Base-by-base conservation (phyloP, 1,139 yeast genomes). In the Candida tropicalis region DNA sequence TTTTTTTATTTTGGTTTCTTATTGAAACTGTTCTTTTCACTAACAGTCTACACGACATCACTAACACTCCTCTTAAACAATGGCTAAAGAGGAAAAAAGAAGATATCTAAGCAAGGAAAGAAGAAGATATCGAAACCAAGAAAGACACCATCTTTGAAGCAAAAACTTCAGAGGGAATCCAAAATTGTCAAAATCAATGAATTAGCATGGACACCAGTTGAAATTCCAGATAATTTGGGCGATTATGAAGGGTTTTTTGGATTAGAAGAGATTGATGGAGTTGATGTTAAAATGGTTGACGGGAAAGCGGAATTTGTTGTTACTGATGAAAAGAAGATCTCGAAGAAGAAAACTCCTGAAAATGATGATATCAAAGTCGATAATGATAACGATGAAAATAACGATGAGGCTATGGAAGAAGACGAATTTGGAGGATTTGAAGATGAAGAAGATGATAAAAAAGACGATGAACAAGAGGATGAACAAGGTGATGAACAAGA, bases 221-320 rank as follows among this genome's bases (percentile, higher is more conserved):
- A 84, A 1, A 78, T 93, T 39, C 93, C 95, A 4, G 93, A 87
- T 51, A 84, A 89, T 29, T 63, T 88, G 47, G 97, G 84, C 47
- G 96, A 88, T 61, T 87, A 86, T 59, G 91, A 86, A 55, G 97
- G 97, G 0, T 84, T 90, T 53, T 88, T 82, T 63, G 99, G 97
- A 0, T 67, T 93, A 34, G 98, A 93, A 62, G 99, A 93, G 61
- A 78, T 93, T 42, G 97, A 90, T 42, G 97, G 97, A 22, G 97
- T 91, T 18, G 91, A 79, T 55, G 91, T 91, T 4, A 79, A 79
- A 49, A 73, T 81, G 43, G 79, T 81, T 3, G 71, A 81, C 44
- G 96, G 95, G 12, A 70, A 72, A 48, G 81, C 84, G 0, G 77
- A 78, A 52, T 87, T 87, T 56, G 64, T 79, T 18, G 79, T 82